Percentiles rank a stretch among this genome's conserved stretches.
phyloP scores from a whole-genome alignment of 2,329 filamentous ascomycete genomes.

The Aspergillus arachidicola region DNA sequence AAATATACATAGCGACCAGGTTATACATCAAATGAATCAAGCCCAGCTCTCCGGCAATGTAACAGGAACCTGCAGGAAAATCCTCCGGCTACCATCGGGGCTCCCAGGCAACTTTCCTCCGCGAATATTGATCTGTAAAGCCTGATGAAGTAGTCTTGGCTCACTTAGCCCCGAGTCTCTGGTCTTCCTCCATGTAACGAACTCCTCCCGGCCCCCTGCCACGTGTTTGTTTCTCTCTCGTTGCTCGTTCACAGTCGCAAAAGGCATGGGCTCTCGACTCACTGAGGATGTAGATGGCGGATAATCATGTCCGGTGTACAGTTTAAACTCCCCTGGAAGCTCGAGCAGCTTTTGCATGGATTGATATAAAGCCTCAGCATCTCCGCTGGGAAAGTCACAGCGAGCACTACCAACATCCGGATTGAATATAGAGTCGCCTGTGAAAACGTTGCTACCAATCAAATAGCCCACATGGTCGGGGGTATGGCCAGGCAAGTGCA shows the following conservation, averaged over 20 bases:
- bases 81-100: neutral
- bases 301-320: constrained; percentile 60
- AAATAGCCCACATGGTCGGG: constrained; percentile 63
- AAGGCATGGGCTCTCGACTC: constrained; percentile 20
- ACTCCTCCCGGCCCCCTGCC: constrained; percentile 30
- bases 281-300: constrained; percentile 30
- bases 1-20: neutral
- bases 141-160: constrained; percentile 40
- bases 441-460: constrained; percentile 53
- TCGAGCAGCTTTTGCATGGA: constrained; percentile 48
- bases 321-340: constrained; percentile 44
- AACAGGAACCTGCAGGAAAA: neutral
- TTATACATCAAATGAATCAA: neutral
- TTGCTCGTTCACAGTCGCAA: constrained; percentile 32
- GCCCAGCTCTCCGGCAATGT: neutral
- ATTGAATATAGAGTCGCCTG: constrained; percentile 56
- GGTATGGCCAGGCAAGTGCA: constrained; percentile 64
- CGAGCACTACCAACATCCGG: constrained; percentile 54
- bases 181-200: constrained; percentile 33
- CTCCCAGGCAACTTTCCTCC: constrained; percentile 34
- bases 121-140: constrained; percentile 45
- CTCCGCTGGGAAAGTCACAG: constrained; percentile 58
- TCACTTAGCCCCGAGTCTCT: constrained; percentile 34
- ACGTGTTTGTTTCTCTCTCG: constrained; percentile 29
- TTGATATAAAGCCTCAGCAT: constrained; percentile 44